Evolutionary conservation across 768 basidiomycete genomes (phyloP).

Genomic region (Kwoniella mangroviensis): DNA sequence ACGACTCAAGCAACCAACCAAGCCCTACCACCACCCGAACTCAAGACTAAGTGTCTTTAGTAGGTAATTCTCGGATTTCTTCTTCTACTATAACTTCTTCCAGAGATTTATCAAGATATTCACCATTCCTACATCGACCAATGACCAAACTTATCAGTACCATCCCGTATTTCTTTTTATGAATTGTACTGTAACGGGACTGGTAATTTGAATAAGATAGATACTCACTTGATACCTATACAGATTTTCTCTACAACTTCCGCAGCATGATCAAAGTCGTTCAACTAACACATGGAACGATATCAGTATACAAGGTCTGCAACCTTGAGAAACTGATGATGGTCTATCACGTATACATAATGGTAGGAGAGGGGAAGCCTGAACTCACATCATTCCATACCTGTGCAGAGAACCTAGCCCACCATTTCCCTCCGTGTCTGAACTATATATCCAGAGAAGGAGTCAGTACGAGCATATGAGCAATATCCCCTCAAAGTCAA

Average conservation of each 20-base stretch:
- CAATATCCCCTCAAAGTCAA: no score
- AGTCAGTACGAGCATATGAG: no score
- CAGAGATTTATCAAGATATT: slow-evolving; percentile 17
- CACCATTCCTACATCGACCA: slow-evolving; percentile 4
- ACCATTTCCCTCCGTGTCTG: slow-evolving; percentile 45
- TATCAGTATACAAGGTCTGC: neutral
- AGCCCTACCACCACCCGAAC: neutral
- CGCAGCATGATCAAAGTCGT: slow-evolving; percentile 27
- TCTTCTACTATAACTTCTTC: slow-evolving; percentile 8
- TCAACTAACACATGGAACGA: slow-evolving; percentile 10
- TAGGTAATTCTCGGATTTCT: slow-evolving; percentile 12
- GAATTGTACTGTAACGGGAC: no score
- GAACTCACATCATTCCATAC: slow-evolving; percentile 52
- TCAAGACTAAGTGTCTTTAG: slow-evolving; percentile 2
- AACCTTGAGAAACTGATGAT: neutral
- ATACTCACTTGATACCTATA: slow-evolving; percentile 26
- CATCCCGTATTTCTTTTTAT: neutral
- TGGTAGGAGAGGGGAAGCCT: neutral
- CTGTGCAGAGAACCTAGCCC: slow-evolving; percentile 51
- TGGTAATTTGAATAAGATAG: no score
- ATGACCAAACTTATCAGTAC: neutral
- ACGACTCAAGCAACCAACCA: no score
- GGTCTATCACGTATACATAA: neutral
- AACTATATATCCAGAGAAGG: slow-evolving; percentile 24
- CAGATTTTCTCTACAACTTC: slow-evolving; percentile 22